These are phyloP conservation scores for Tetratostichococcus sp. DNA, from an alignment of 139 green algal species.

Conservation along the genomic window DNA sequence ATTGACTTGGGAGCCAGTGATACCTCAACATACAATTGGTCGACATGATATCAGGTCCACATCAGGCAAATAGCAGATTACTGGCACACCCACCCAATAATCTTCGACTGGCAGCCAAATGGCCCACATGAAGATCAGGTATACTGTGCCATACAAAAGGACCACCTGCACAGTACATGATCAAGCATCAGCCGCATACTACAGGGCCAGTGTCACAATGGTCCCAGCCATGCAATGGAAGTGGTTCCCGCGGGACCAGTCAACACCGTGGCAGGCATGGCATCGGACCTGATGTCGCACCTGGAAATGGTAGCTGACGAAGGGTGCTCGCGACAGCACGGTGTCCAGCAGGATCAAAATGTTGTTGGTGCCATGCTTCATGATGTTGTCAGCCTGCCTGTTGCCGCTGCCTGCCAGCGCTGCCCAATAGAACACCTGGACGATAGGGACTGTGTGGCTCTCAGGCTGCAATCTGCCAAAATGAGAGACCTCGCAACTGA, in stretches of 20 bases:
- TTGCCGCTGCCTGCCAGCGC: background rate
- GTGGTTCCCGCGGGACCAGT: too few species aligned
- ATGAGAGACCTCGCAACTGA: too few species aligned
- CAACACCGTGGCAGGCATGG: background rate
- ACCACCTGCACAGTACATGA: slow-evolving; percentile 13
- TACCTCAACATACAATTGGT: too few species aligned
- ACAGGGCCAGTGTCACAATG: too few species aligned
- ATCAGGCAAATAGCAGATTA: too few species aligned
- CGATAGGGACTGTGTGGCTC: too few species aligned
- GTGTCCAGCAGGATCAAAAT: slow-evolving; percentile 28
- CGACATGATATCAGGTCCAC: too few species aligned
- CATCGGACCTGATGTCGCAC: slow-evolving; percentile 1
- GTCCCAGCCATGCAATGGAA: too few species aligned
- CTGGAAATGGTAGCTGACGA: slow-evolving; percentile 43
- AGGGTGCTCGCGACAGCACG: slow-evolving; percentile 22
- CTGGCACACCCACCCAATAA: background rate
- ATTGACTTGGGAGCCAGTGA: too few species aligned
- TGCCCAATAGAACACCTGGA: background rate
- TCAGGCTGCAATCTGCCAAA: too few species aligned
- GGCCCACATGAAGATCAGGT: slow-evolving; percentile 30
- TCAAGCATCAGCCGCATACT: background rate
- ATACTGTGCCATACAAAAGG: slow-evolving; percentile 28
- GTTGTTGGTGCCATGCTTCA: slow-evolving; percentile 30
- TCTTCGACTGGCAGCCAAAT: background rate
- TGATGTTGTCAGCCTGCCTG: slow-evolving; percentile 1